Percentiles rank a stretch among this genome's conserved stretches.
These are phyloP conservation scores for Avena insularis DNA, from an alignment of 176 grass and related monocot species.

Conservation along the genomic window DNA sequence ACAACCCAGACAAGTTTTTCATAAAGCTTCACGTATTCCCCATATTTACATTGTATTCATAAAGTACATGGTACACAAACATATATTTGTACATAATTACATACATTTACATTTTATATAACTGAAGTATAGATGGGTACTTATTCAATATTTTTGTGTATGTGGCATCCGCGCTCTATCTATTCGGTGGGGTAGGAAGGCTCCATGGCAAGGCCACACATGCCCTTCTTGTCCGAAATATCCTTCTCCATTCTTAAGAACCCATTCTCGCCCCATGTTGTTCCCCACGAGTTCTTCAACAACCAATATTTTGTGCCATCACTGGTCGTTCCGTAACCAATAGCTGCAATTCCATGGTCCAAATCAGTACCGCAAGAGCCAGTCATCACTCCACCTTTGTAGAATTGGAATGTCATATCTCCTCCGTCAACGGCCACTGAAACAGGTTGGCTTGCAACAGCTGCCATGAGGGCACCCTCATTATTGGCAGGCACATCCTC, in stretches of 20 bases:
- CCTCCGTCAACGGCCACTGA: neutral
- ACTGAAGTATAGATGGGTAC: no score
- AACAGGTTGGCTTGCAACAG: neutral
- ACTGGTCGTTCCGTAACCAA: neutral
- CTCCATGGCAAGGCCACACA: neutral
- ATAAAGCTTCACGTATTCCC: no score
- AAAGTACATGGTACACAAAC: no score
- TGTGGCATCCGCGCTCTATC: no score
- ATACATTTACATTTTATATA: no score
- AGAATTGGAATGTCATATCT: neutral
- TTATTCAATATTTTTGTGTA: no score
- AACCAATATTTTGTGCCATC: neutral
- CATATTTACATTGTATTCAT: no score
- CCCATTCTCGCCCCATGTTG: neutral
- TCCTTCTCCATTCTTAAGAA: neutral
- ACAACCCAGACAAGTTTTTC: no score
- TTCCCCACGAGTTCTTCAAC: neutral
- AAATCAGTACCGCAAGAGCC: neutral
- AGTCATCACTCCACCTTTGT: neutral
- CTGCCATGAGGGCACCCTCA: neutral
- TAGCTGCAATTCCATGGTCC: conserved; percentile 1
- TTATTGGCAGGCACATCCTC: neutral
- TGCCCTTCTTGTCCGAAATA: neutral
- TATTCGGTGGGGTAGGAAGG: no score
- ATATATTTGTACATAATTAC: no score